Base-by-base conservation (phyloP, 345 rosid genomes). In the Firmiana major region DNA sequence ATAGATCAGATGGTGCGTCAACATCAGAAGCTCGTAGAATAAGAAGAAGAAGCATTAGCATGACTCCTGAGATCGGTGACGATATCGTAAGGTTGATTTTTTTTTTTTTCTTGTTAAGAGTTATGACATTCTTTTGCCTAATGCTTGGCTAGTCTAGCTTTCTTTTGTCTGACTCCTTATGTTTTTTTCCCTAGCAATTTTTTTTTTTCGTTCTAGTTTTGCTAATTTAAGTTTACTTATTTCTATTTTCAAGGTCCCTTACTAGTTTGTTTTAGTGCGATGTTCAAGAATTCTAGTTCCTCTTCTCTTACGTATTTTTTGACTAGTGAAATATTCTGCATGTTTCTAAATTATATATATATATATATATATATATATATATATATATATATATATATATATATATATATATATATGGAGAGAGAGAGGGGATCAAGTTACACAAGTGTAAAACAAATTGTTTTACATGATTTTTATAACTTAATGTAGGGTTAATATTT, bases 1-100 rank as follows among this genome's bases (percentile, higher is more conserved):
- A 79, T 86, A 92, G 90, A 83, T 93, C 97, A 79, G 98, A 86
- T 79, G 97, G 94, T 71, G 85, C 93, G 62, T 84, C 93, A 34
- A 88, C 88, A 76, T 75, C 87, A 83, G 97, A 91, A 81, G 84
- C 92, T 79, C 90, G 90, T 81, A 92, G 97, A 82, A 71, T 92
- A 79, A 89, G 99, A 84, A 91, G 99, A 87, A 88, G 99, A 87
- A 94, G 99, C 90, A 89, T 91, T 70, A 96, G 99, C 85, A 92
- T 96, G 83, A 94, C 99, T 74, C 98, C 98, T 4, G 97, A 94
- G 87, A 94, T 96, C 83, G 94, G 99, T 42, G 99, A 96, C 87
- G 97, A 96, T 83, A 94, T 96, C 48, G 99, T 92, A 79, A 96
- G 99, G 99, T 96, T 85, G 85, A 77, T 85, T 48, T 64, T 51